Evolutionary conservation across 805 yeast species (phyloP).

Genomic region (Pichia manshurica): DNA sequence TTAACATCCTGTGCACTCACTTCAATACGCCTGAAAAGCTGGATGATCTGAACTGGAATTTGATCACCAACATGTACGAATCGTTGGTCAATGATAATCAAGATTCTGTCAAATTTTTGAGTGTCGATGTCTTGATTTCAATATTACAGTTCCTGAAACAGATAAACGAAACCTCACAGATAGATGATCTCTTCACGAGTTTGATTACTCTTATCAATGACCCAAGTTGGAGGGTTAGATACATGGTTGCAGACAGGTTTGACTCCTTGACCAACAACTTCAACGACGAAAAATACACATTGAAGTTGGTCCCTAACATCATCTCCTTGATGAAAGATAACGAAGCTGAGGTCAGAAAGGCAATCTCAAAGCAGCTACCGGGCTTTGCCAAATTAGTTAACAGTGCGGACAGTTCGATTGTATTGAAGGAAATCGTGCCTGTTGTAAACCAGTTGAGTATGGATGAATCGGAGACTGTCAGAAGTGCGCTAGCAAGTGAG

Average conservation of each 20-base stretch:
- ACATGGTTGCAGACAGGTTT: constrained; percentile 95
- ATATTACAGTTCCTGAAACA: constrained; percentile 64
- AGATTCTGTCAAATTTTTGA: constrained; percentile 87
- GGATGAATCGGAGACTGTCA: constrained; percentile 89
- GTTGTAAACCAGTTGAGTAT: constrained; percentile 75
- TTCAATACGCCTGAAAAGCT: constrained; percentile 37
- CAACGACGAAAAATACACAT: constrained; percentile 48
- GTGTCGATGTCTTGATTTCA: constrained; percentile 82
- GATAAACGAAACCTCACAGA: constrained; percentile 51
- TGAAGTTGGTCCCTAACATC: constrained; percentile 64
- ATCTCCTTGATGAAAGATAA: constrained; percentile 77
- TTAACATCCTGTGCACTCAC: constrained; percentile 44
- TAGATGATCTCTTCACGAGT: constrained; percentile 55
- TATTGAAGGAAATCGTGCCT: constrained; percentile 72
- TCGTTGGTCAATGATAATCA: constrained; percentile 76
- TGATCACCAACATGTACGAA: constrained; percentile 77
- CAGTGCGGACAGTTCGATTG: constrained; percentile 37
- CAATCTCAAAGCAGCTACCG: constrained; percentile 87
- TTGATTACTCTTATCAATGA: constrained; percentile 73
- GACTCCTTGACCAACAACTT: constrained; percentile 65
- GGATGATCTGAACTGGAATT: constrained; percentile 65
- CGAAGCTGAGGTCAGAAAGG: constrained; percentile 96
- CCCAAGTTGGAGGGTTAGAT: constrained; percentile 97
- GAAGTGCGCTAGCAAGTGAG: constrained; percentile 87
- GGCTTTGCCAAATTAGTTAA: constrained; percentile 53